Conservation (phyloP, 768 basidiomycete genomes). For the Kwoniella heveanensis region DNA sequence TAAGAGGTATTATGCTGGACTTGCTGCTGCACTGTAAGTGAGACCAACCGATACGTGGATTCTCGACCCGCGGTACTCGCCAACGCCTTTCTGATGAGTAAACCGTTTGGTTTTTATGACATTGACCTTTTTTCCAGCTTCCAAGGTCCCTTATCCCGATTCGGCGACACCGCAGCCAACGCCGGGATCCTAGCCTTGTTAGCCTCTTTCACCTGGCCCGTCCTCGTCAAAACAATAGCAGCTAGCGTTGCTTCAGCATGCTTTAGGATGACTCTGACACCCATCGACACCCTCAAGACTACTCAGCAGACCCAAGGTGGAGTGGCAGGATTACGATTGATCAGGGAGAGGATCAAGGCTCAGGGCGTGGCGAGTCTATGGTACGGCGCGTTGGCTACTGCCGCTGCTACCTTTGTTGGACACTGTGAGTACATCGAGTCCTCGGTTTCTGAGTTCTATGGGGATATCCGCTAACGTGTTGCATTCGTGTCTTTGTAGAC, state of each 20-base stretch:
- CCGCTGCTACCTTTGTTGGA: constrained; percentile 90
- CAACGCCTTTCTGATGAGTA: too few species aligned
- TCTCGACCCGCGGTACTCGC: too few species aligned
- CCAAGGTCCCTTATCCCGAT: constrained; percentile 62
- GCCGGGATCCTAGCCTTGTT: constrained; percentile 86
- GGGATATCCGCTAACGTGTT: constrained; percentile 6
- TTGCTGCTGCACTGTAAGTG: constrained; percentile 82
- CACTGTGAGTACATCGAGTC: constrained; percentile 60
- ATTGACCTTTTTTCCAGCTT: constrained; percentile 39
- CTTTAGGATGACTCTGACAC: constrained; percentile 89
- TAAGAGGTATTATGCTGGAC: constrained; percentile 83
- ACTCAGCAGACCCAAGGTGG: constrained; percentile 90
- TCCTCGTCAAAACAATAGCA: constrained; percentile 77
- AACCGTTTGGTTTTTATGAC: too few species aligned
- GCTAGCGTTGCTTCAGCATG: constrained; percentile 75
- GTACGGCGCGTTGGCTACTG: constrained; percentile 90
- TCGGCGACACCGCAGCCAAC: constrained; percentile 95
- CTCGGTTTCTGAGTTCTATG: too few species aligned
- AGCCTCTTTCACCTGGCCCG: constrained; percentile 66
- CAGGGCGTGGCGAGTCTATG: constrained; percentile 79
- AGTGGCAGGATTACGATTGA: constrained; percentile 64
- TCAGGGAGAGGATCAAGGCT: constrained; percentile 68
- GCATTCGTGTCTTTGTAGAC: constrained; percentile 28
- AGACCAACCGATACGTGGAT: too few species aligned
- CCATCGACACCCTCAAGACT: constrained; percentile 92